A percentile compares a stretch with the other conserved stretches of the same genome.
phyloP scores from a whole-genome alignment of 2,329 filamentous ascomycete species.

The Aspergillus sp. region DNA sequence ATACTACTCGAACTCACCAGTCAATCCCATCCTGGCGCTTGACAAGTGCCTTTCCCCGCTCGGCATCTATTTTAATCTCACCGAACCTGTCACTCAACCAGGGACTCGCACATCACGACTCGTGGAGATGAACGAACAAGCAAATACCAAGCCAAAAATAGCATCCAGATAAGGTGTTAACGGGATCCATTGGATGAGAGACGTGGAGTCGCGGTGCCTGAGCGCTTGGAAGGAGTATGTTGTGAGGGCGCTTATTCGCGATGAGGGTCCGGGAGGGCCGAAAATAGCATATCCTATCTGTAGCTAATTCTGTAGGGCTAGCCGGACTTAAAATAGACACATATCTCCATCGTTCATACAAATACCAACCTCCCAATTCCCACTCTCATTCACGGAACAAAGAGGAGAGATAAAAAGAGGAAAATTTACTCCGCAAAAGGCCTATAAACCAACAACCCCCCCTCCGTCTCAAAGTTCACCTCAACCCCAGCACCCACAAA shows the following conservation, averaged over 20 bases:
- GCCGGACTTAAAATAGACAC: background rate
- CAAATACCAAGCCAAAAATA: background rate
- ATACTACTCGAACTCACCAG: background rate
- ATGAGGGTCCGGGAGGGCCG: background rate
- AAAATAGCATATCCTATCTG: constrained; percentile 1
- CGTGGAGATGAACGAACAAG: background rate
- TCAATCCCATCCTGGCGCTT: background rate
- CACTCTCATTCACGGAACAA: no score
- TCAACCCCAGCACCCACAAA: constrained; percentile 64
- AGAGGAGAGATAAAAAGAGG: background rate
- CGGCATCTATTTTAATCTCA: constrained; percentile 7
- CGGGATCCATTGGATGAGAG: background rate
- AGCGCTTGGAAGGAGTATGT: constrained; percentile 1
- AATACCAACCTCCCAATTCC: no score
- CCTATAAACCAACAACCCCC: constrained; percentile 52
- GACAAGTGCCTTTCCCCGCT: background rate
- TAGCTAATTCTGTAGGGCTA: background rate
- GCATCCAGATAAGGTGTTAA: background rate
- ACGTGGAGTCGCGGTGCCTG: constrained; percentile 1
- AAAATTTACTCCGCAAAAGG: constrained; percentile 43
- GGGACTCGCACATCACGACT: background rate
- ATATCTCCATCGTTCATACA: no score
- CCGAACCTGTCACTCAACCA: background rate
- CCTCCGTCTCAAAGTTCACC: constrained; percentile 48
- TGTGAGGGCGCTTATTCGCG: constrained; percentile 2